Conservation (phyloP, 1,139 yeast species). For the Suhomyces terraborum region DNA sequence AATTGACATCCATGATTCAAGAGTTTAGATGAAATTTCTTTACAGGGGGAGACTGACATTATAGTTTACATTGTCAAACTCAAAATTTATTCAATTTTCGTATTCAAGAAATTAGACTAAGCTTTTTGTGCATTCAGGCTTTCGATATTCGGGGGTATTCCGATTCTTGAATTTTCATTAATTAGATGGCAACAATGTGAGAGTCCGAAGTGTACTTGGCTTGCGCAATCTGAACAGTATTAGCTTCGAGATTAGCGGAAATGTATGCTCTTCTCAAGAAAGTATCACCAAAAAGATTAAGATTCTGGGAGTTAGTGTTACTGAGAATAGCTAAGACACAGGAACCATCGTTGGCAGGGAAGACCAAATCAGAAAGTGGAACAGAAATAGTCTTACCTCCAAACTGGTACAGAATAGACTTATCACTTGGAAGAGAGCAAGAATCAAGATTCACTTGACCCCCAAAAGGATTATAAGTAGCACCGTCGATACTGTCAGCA, state of each 20-base stretch:
- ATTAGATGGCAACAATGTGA: no score
- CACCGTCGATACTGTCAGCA: constrained; percentile 23
- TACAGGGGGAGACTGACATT: no score
- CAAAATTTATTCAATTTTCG: no score
- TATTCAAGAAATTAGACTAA: no score
- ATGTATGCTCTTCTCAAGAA: constrained; percentile 35
- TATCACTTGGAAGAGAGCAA: constrained; percentile 5
- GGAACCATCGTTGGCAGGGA: neutral
- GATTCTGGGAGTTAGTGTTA: neutral
- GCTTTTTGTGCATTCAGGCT: no score
- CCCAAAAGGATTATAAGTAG: neutral
- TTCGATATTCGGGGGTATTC: no score
- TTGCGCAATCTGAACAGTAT: constrained; percentile 29
- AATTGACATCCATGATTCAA: no score
- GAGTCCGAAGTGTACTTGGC: constrained; percentile 11
- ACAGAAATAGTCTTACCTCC: constrained; percentile 8
- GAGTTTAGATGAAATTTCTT: no score
- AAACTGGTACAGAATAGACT: constrained; percentile 7
- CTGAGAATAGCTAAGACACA: constrained; percentile 9
- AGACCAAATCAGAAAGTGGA: constrained; percentile 12
- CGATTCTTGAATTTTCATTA: no score
- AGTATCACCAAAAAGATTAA: constrained; percentile 29
- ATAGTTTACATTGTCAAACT: no score
- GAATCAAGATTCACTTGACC: constrained; percentile 3
- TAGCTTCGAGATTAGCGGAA: constrained; percentile 32